Evolutionary conservation across 2,329 filamentous ascomycete genomes (phyloP), one percentile per base, ranked within the genome.

Genomic region (Exophiala alcalophila): DNA sequence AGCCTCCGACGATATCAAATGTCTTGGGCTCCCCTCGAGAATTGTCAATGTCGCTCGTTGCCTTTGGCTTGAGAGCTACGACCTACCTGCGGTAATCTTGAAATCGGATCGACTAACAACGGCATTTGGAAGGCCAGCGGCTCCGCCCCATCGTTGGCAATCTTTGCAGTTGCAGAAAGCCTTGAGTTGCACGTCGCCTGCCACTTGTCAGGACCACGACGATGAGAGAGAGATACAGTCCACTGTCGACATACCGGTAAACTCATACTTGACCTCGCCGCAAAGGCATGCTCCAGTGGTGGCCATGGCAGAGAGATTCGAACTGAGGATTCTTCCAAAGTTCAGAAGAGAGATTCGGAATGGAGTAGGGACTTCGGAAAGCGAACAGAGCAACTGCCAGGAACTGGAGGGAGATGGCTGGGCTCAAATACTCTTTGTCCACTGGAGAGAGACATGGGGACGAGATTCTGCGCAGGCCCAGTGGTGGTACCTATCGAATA

Each of bases 161-260:
- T 77, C 73, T 7, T 57, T 53, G 58, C 73, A 76, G 53, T 76
- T 72, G 60, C 75, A 78, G 25, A 77, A 61, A 5, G 71, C 72
- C 12, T 65, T 70, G 3, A 59, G 40, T 11, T 59, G 62, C 3
- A 67, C 58, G 25, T 73, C 66, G 8, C 63, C 71, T 74, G 39
- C 8, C 19, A 19, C 12, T 26, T 12, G 24, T 34, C 14, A 40
- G 16, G 2, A 21, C 21, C 10, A 11, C 23, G 11, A 8, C 9
- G 5, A 24, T 36, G 15, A 14, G 31, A 18, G 39, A 23, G 15
- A 42, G 33, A 10, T 30, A 38, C 15, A 11, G 29, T 18, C 16
- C 9, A 4, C 9, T 14, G 21, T 20, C 5, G 12, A 51, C 44
- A 19, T 52, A 61, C 60, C 55, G 15, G 57, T 56, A 33, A 53